These are phyloP conservation scores for Ophidiomyces ophidiicola DNA, from an alignment of 2,329 filamentous ascomycete genomes.

Conservation along the genomic window DNA sequence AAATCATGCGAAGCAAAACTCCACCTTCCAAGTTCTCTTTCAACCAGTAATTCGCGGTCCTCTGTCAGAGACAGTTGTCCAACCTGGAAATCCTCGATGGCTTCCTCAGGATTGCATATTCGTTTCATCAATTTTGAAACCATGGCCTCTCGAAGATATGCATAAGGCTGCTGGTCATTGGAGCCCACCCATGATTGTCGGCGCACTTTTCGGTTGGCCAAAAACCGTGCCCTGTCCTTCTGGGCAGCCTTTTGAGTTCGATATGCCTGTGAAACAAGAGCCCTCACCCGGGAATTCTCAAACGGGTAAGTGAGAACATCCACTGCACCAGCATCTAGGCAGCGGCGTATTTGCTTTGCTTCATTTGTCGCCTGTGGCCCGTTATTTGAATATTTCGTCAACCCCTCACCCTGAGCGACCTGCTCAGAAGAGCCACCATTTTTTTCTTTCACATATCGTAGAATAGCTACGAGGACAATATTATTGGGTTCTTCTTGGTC, in stretches of 20 bases:
- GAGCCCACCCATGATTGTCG: constrained; percentile 89
- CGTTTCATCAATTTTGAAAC: constrained; percentile 80
- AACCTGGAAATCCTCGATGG: constrained; percentile 43
- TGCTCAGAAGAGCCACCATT: constrained; percentile 15
- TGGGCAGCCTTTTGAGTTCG: constrained; percentile 64
- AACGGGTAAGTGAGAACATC: constrained; percentile 78
- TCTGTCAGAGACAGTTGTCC: constrained; percentile 55
- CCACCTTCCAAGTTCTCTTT: constrained; percentile 63
- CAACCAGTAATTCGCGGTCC: constrained; percentile 54
- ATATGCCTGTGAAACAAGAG: constrained; percentile 72
- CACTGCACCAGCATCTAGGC: constrained; percentile 71
- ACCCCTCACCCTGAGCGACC: constrained; percentile 7
- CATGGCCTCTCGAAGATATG: constrained; percentile 85
- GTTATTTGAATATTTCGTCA: constrained; percentile 20
- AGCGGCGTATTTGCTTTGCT: constrained; percentile 51
- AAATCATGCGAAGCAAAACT: constrained; percentile 82
- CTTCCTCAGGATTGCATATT: constrained; percentile 62
- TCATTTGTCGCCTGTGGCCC: too few relatives aligned
- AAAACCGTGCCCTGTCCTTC: constrained; percentile 57
- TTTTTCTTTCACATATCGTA: constrained; percentile 24
- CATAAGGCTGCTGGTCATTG: constrained; percentile 71
- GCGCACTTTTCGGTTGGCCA: constrained; percentile 60
- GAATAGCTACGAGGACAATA: constrained; percentile 39
- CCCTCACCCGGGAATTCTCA: constrained; percentile 58
- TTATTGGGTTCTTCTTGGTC: constrained; percentile 38